Evolutionary conservation across 2,329 filamentous ascomycete genomes (phyloP), one percentile per base, ranked within the genome.

Genomic region (Berkeleyomyces basicola): DNA sequence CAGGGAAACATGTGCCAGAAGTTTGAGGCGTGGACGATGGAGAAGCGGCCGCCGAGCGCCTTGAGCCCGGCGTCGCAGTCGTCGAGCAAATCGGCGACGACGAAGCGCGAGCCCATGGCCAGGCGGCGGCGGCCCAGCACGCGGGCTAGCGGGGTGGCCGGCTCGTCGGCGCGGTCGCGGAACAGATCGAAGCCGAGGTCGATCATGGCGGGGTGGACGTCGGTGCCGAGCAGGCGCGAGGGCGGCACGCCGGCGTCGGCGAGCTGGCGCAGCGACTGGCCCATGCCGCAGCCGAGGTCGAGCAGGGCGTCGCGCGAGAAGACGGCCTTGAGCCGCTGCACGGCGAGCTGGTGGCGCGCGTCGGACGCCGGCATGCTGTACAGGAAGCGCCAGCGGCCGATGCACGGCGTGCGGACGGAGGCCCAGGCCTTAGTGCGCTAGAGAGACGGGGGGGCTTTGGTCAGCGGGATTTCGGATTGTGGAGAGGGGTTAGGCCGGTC

Each of bases 141-240:
- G 36, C 49, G 36, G 49, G 49, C 49, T 7, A 51, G 1, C 44
- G 53, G 9, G 53, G 42, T 10, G 0, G 62, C 65, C 1, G 61
- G 61, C 6, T 69, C 66, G 5, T 65, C 66, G 14, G 66, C 67
- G 16, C 66, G 64, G 65, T 86, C 85, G 55, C 77, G 75, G 71
- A 87, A 88, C 23, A 88, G 74, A 61, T 85, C 81, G 69, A 84
- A 83, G 37, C 82, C 82, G n/a, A 81, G 70, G 9, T 81, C 74
- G 61, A 83, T 74, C 66, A 83, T 80, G n/a, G 72, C 72, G 23
- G 73, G 67, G 51, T 77, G 73, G 2, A 80, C 65, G 65, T 82
- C 80, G 3, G 74, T 72, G 16, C 78, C 80, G 64, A 76, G 77
- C n/a, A 83, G 70, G 55, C 76, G 75, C 14, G 72, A 69, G 4